Evolutionary conservation across 2,329 filamentous ascomycete genomes (phyloP), one percentile per base, ranked within the genome.

Genomic region (Dactylellina haptotyla): DNA sequence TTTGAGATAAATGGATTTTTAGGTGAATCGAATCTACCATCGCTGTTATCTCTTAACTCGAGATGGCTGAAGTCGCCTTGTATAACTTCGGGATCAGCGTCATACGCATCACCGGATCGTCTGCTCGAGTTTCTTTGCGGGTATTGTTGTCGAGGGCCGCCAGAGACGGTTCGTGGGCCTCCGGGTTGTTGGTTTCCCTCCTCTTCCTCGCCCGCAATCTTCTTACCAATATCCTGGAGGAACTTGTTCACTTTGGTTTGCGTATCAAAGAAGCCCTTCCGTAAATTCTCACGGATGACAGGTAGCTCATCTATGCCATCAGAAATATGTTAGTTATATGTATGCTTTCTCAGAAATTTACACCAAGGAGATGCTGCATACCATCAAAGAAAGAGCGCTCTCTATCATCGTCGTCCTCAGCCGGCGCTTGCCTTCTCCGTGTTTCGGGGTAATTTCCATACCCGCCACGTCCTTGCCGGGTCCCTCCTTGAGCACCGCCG

Each of bases 211-310:
- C 95, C 94, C 78, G 98, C 93, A 32, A 99, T 87, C 81, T 89
- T 92, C 86, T 98, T 98, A 83, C 92, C 95, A 80, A 99, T 84
- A 75, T 88, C 93, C 56, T 87, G 90, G 78, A 99, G 92, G 93
- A 94, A 98, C 54, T 87, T 87, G 82, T 96, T 98, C 78, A 99
- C 91, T 79, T 91, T 96, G 63, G 87, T 89, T 82, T 98, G 95
- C 1, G 95, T 98, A 79, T 99, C 93, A 63, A 93, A 79, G 82
- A 99, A 99, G 2, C 95, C 95, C 82, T 98, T 96, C 80, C 90
- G 90, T 77, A 99, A 87, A 79, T 96, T 97, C 80, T 97, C 92
- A 76, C 89, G 89, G 79, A 99, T 97, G 54, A 94, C 88, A 0
- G 95, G 94, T 12, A 99, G 86, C 77, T 99, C 95, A 78, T 99